These are phyloP conservation scores for Calonectria naviculata DNA, from an alignment of 2,329 filamentous ascomycete genomes.

Conservation along the genomic window DNA sequence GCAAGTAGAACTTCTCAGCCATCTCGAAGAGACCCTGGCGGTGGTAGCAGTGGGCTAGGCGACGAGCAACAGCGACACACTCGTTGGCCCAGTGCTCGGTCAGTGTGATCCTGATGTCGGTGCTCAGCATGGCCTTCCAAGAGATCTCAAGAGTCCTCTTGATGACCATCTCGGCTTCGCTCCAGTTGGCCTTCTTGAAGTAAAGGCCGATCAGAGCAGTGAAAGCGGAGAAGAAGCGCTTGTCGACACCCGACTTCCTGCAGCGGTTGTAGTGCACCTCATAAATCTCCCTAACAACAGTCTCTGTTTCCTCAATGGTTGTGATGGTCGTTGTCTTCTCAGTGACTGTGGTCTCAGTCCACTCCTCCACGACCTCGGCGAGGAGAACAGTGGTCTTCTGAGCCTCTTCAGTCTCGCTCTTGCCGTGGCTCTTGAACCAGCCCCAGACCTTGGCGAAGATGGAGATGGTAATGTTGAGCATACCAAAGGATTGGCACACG, in stretches of 20 bases:
- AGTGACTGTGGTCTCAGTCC: constrained; percentile 46
- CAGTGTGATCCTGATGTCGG: constrained; percentile 43
- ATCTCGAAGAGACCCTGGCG: constrained; percentile 48
- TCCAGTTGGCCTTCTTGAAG: constrained; percentile 45
- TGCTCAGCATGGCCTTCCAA: constrained; percentile 50
- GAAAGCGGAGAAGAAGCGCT: constrained; percentile 48
- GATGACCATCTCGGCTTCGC: constrained; percentile 48
- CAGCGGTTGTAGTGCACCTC: constrained; percentile 49
- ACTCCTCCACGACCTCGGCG: constrained; percentile 52
- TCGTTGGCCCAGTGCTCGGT: constrained; percentile 46
- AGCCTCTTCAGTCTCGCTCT: constrained; percentile 46
- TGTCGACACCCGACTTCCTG: constrained; percentile 46
- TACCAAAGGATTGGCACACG: constrained; percentile 46
- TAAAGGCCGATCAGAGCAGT: constrained; percentile 48
- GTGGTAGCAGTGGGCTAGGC: constrained; percentile 49
- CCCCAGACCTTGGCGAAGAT: constrained; percentile 52
- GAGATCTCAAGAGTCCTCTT: constrained; percentile 50
- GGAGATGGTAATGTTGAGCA: constrained; percentile 46
- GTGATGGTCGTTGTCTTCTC: constrained; percentile 47
- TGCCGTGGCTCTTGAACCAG: constrained; percentile 50
- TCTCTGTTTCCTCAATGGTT: constrained; percentile 45
- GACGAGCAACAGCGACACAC: constrained; percentile 45
- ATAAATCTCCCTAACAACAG: constrained; percentile 47
- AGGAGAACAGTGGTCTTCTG: constrained; percentile 48
- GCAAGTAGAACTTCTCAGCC: constrained; percentile 50